A percentile compares a stretch with the other conserved stretches of the same genome.
These are phyloP conservation scores for Podospora conica DNA, from an alignment of 495 filamentous ascomycete species.

Conservation along the genomic window DNA sequence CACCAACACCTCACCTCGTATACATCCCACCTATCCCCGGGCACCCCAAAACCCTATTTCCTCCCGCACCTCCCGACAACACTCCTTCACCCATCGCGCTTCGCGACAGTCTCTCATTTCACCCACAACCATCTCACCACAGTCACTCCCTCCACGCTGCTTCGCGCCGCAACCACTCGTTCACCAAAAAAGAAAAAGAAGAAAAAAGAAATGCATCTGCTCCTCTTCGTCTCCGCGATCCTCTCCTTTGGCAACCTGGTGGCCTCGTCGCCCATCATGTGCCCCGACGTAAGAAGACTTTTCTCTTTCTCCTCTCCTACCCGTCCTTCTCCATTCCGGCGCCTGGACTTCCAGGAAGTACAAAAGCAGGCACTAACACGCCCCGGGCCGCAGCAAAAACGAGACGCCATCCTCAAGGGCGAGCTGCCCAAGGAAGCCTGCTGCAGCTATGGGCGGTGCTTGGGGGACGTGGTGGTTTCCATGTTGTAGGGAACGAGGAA, in stretches of 20 bases:
- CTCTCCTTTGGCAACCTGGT: not conserved
- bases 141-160: not conserved
- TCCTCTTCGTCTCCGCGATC: not conserved
- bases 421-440: constrained; percentile 40
- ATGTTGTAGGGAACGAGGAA: constrained; percentile 16
- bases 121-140: not conserved
- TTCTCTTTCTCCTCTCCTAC: not conserved
- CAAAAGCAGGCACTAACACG: not conserved
- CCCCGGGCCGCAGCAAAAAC: constrained; percentile 28
- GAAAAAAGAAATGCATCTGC: not conserved
- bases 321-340: too few relatives aligned
- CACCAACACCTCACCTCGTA: not conserved
- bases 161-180: not conserved
- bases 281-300: not conserved
- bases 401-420: constrained; percentile 43
- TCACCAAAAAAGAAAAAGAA: too few relatives aligned
- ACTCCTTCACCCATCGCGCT: not conserved
- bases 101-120: not conserved
- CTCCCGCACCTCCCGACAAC: not conserved
- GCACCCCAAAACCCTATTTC: not conserved
- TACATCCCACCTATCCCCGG: too few relatives aligned
- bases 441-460: constrained; percentile 45
- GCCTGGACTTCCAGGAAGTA: not conserved
- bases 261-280: not conserved
- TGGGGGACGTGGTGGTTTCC: constrained; percentile 40